Percentiles rank a stretch among this genome's conserved stretches.
These are phyloP conservation scores for Flaveria robusta DNA, from an alignment of 129 eudicot genomes.

Conservation along the genomic window DNA sequence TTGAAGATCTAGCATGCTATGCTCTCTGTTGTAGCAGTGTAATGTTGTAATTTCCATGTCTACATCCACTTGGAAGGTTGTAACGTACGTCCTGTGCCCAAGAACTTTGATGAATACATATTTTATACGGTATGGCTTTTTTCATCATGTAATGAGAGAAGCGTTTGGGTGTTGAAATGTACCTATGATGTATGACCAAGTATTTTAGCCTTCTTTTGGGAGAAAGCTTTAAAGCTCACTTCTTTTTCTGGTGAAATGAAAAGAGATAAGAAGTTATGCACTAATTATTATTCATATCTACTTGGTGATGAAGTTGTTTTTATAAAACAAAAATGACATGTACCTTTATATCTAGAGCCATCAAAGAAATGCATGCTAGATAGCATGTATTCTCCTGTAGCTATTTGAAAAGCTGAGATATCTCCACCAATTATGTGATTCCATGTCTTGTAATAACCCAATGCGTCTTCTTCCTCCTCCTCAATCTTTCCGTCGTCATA, in stretches of 20 bases:
- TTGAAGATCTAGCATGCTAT: background rate
- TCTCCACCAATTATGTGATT: constrained; percentile 30
- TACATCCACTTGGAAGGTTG: background rate
- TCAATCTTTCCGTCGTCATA: constrained; percentile 5
- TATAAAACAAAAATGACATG: background rate
- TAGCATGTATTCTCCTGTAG: constrained; percentile 14
- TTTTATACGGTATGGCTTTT: background rate
- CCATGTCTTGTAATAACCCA: constrained; percentile 29
- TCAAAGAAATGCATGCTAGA: constrained; percentile 9
- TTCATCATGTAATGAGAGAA: background rate
- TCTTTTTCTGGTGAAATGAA: background rate
- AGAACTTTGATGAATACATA: constrained; percentile 7
- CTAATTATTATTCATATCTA: background rate
- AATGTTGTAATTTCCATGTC: background rate
- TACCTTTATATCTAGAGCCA: constrained; percentile 6
- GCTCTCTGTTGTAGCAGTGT: background rate
- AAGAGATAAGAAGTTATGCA: background rate
- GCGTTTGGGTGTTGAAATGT: constrained; percentile 12
- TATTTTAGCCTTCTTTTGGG: background rate
- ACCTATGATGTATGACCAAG: background rate
- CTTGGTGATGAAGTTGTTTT: background rate
- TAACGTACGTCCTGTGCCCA: background rate
- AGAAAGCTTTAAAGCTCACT: constrained; percentile 16
- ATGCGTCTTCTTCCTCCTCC: background rate
- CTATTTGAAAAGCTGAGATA: constrained; percentile 10